phyloP scores from a whole-genome alignment of 441 rosid genomes.

The Omphalea diandra region DNA sequence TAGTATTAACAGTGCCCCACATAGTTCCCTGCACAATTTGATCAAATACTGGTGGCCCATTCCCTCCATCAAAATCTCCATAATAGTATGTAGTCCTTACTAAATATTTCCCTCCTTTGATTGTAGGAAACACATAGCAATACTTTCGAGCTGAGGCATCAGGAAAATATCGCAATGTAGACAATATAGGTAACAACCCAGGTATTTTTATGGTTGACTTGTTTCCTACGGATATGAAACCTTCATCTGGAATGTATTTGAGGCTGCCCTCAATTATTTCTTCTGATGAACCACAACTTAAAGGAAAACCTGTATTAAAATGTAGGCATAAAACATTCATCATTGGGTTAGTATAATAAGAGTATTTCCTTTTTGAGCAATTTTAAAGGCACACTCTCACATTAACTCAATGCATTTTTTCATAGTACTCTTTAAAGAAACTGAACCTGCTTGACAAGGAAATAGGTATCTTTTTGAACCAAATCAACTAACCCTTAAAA shows the following conservation, averaged over 20 bases:
- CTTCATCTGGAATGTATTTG: slow-evolving; percentile 60
- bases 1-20: slow-evolving; percentile 79
- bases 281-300: slow-evolving; percentile 58
- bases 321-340: no score
- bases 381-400: no score
- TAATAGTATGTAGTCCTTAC: slow-evolving; percentile 72
- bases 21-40: slow-evolving; percentile 77
- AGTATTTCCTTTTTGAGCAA: no score
- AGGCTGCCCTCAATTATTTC: slow-evolving; percentile 37
- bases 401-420: no score
- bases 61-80: slow-evolving; percentile 76
- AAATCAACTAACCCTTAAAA: no score
- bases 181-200: slow-evolving; percentile 47
- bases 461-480: no score
- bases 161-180: slow-evolving; percentile 71
- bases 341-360: no score
- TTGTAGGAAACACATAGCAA: slow-evolving; percentile 57
- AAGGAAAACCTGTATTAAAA: slow-evolving; percentile 49
- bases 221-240: slow-evolving; percentile 56
- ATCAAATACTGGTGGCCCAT: slow-evolving; percentile 77
- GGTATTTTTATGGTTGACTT: slow-evolving; percentile 40
- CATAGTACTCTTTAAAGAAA: no score
- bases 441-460: no score
- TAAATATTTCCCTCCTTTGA: slow-evolving; percentile 63
- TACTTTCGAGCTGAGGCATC: slow-evolving; percentile 52